Base-by-base conservation (phyloP, 2,329 filamentous ascomycete genomes). In the Sporothrix pallida region DNA sequence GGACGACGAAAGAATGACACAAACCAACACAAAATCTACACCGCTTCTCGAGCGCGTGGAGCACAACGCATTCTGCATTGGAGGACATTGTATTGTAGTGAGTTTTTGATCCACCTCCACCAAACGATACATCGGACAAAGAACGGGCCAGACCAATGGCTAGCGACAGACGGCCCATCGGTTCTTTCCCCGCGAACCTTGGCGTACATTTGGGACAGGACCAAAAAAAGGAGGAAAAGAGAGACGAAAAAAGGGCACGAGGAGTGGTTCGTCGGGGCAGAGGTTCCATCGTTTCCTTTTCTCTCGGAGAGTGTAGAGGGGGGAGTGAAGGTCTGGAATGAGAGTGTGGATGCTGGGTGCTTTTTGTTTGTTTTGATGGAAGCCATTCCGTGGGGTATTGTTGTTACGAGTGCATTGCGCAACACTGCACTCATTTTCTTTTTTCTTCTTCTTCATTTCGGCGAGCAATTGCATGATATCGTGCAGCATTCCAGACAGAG, bases 101-200 rank as follows among this genome's bases (percentile, higher is more conserved):
- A 37, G 31, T 37, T 37, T 31, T 31, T 31, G 31, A 31, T 31
- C 31, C 31, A 31, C 31, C 31, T 31, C 31, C 31, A 31, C 31
- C 5, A 31, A 31, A 31, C 31, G 31, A 31, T 31, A 5, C 31
- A 3, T 31, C 31, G 31, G 31, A 37, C 31, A 37, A 37, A 31
- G 12, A 13, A 58, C 23, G 20, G 42, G 17, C 62, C 31, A 48
- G 62, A 67, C 62, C 42, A 31, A 56, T 4, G 1, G 3, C 12
- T 44, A 26, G 8, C 10, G 10, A 48, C 9, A 48, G n/a, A 17
- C 58, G 15, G 31, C 31, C 58, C 58, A 65, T 65, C 62, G n/a
- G 62, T 65, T 67, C n/a, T 9, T 67, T 48, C 62, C 62, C 60
- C 42, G 42, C 62, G 62, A 67, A 26, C 42, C 42, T 67, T 67